Conservation (phyloP, 208 protist species). For the Leishmania arabica region DNA sequence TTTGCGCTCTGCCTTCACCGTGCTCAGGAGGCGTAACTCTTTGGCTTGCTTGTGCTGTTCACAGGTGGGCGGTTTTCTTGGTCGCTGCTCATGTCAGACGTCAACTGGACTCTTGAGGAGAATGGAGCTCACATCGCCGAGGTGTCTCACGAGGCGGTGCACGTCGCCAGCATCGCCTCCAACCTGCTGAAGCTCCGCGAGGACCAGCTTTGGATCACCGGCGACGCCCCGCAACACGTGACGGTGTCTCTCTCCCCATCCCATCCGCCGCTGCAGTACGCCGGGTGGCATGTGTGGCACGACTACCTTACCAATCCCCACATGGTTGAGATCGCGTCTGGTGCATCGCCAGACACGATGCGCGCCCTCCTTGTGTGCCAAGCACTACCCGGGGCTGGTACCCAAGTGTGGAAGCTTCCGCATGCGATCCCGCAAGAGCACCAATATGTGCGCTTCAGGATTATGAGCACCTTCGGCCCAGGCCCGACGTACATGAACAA, state of each 20-base stretch:
- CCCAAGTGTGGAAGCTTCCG: conserved; percentile 85
- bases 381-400: conserved; percentile 74
- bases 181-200: conserved; percentile 73
- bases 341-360: conserved; percentile 43
- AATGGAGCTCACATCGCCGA: conserved; percentile 67
- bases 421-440: conserved; percentile 63
- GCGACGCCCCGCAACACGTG: conserved; percentile 80
- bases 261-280: conserved; percentile 77
- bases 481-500: conserved; percentile 90
- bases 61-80: background rate
- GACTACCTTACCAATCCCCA: conserved; percentile 87
- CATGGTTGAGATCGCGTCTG: conserved; percentile 74
- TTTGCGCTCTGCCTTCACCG: background rate
- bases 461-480: conserved; percentile 70
- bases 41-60: background rate
- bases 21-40: background rate
- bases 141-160: conserved; percentile 67
- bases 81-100: conserved; percentile 32
- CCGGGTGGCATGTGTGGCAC: conserved; percentile 88
- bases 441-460: conserved; percentile 63
- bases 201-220: conserved; percentile 82
- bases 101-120: conserved; percentile 65
- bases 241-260: conserved; percentile 43
- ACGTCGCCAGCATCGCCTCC: conserved; percentile 55
- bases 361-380: conserved; percentile 66